Evolutionary conservation across 495 filamentous ascomycete species (phyloP).

Genomic region (Annulohypoxylon nitens): DNA sequence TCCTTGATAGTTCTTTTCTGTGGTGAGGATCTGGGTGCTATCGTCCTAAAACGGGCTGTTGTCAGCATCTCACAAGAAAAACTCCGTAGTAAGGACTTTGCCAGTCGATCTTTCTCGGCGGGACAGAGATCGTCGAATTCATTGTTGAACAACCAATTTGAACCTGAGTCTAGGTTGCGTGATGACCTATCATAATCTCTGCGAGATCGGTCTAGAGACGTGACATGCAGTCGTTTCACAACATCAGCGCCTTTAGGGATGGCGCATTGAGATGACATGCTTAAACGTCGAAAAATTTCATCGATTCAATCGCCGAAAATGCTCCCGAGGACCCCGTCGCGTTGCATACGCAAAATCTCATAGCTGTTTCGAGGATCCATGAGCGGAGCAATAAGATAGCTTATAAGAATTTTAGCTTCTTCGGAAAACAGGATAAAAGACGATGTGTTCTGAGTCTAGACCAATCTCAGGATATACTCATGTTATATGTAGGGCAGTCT

Average conservation of each 20-base stretch:
- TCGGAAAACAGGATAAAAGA: constrained; percentile 43
- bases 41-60: constrained; percentile 13
- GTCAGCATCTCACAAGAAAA: constrained; percentile 23
- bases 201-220: constrained; percentile 47
- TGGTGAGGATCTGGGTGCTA: neutral
- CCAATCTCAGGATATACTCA: constrained; percentile 38
- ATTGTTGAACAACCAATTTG: constrained; percentile 20
- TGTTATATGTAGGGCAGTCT: neutral
- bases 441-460: constrained; percentile 42
- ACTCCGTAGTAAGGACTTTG: constrained; percentile 5
- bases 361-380: constrained; percentile 28
- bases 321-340: constrained; percentile 41
- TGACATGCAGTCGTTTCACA: constrained; percentile 41
- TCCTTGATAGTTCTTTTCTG: constrained; percentile 12
- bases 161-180: constrained; percentile 19
- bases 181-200: constrained; percentile 45
- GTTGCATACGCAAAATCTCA: constrained; percentile 40
- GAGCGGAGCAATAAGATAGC: constrained; percentile 32
- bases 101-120: constrained; percentile 17
- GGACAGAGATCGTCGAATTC: constrained; percentile 6
- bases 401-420: constrained; percentile 26
- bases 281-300: constrained; percentile 36
- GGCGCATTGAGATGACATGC: constrained; percentile 32
- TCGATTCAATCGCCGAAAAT: constrained; percentile 42
- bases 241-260: constrained; percentile 14